A percentile compares a stretch with the other conserved stretches of the same genome.
These are phyloP conservation scores for Pleurotus eryngii DNA, from an alignment of 768 basidiomycete species.

Conservation along the genomic window DNA sequence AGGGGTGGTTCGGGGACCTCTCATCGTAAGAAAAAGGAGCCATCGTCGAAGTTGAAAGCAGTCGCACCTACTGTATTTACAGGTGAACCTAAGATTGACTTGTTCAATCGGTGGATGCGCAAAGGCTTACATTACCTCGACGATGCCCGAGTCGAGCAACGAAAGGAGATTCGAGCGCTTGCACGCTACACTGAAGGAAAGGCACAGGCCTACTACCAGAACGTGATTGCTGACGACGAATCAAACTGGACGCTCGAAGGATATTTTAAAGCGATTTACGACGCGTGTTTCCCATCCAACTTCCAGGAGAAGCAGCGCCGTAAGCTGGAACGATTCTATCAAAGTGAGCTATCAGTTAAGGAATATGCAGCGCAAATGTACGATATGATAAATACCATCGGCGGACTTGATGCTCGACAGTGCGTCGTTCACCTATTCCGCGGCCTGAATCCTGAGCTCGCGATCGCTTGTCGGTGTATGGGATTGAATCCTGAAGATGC, in stretches of 20 bases:
- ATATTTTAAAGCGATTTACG: conserved; percentile 30
- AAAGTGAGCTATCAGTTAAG: conserved; percentile 23
- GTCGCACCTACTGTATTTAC: too few relatives aligned
- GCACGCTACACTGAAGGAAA: conserved; percentile 11
- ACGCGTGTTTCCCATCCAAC: conserved; percentile 33
- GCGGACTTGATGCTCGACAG: conserved; percentile 21
- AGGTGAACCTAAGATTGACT: too few relatives aligned
- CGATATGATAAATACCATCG: conserved; percentile 30
- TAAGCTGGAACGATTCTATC: conserved; percentile 18
- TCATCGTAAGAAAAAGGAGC: too few relatives aligned
- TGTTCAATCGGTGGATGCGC: background rate
- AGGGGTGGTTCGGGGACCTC: too few relatives aligned
- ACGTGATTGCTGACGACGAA: conserved; percentile 19
- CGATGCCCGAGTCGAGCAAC: background rate
- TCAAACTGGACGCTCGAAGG: conserved; percentile 22
- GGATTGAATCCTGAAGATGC: conserved; percentile 24
- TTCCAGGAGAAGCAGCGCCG: conserved; percentile 12
- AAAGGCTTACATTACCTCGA: background rate
- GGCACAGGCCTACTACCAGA: conserved; percentile 29
- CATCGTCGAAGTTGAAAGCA: too few relatives aligned
- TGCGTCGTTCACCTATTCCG: conserved; percentile 30
- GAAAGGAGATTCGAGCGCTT: background rate
- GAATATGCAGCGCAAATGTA: conserved; percentile 31
- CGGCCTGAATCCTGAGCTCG: conserved; percentile 21
- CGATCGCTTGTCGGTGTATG: conserved; percentile 23